Conservation (phyloP, 169 alveolate genomes). For the Cryptosporidium sp. region DNA sequence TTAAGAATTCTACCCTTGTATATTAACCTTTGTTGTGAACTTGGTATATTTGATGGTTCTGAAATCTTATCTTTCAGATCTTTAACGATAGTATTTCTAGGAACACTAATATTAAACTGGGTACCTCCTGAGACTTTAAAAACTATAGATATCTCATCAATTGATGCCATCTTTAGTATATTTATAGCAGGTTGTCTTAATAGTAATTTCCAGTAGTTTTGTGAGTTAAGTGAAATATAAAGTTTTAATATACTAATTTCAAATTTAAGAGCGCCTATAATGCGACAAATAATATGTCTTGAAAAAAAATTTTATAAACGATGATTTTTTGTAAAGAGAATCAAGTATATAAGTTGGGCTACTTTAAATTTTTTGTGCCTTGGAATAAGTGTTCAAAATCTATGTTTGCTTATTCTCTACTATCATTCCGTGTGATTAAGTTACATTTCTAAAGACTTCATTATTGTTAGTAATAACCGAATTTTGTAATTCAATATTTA, state of each 20-base stretch:
- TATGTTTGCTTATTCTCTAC: no score
- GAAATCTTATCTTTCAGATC: slow-evolving; percentile 84
- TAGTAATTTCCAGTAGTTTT: not conserved
- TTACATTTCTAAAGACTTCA: no score
- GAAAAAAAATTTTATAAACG: not conserved
- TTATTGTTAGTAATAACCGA: not conserved
- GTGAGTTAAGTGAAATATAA: not conserved
- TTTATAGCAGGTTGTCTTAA: not conserved
- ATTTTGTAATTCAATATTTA: no score
- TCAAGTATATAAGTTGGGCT: no score
- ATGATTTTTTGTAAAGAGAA: no score
- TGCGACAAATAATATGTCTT: slow-evolving; percentile 21
- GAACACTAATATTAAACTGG: slow-evolving; percentile 81
- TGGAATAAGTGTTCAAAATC: no score
- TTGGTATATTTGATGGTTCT: slow-evolving; percentile 83
- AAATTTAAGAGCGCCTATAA: slow-evolving; percentile 23
- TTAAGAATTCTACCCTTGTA: slow-evolving; percentile 90
- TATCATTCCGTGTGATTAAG: no score
- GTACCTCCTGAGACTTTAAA: slow-evolving; percentile 88
- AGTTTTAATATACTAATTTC: not conserved
- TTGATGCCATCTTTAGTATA: slow-evolving; percentile 35
- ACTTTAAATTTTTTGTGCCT: no score
- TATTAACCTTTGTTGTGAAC: slow-evolving; percentile 85
- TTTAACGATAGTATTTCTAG: slow-evolving; percentile 80
- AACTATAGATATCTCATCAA: slow-evolving; percentile 77